Conservation (phyloP, 805 yeast species). For the Candida sanyiensis region DNA sequence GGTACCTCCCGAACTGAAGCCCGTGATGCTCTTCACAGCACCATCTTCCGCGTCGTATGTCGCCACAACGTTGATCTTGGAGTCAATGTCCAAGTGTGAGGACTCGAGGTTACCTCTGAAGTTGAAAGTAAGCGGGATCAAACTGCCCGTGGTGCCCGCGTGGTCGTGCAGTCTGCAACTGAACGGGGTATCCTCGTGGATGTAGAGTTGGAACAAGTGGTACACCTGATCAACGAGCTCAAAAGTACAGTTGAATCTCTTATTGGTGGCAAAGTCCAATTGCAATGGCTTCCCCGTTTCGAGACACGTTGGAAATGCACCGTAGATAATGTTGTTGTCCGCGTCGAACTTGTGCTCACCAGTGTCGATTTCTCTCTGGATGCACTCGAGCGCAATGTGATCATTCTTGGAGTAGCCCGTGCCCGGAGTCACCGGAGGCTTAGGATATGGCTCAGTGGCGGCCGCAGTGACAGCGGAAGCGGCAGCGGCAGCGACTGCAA, state of each 20-base stretch:
- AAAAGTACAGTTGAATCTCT: constrained; percentile 55
- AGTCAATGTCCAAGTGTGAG: constrained; percentile 63
- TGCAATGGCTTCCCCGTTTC: constrained; percentile 58
- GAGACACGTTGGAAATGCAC: constrained; percentile 53
- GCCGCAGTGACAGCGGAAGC: not conserved
- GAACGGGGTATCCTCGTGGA: constrained; percentile 74
- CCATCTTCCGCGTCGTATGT: constrained; percentile 25
- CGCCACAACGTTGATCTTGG: constrained; percentile 46
- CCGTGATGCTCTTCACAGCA: constrained; percentile 36
- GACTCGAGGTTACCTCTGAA: constrained; percentile 63
- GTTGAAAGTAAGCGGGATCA: constrained; percentile 56
- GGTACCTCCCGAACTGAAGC: constrained; percentile 49
- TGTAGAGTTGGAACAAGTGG: constrained; percentile 67
- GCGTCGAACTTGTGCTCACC: constrained; percentile 73
- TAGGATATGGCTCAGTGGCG: constrained; percentile 10
- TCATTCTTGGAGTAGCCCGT: constrained; percentile 35
- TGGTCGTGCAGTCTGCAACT: constrained; percentile 58
- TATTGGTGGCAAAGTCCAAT: constrained; percentile 45
- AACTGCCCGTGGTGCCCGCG: constrained; percentile 24
- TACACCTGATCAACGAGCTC: constrained; percentile 56
- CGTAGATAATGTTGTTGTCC: constrained; percentile 49
- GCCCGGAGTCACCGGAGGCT: constrained; percentile 2
- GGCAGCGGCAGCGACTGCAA: not conserved
- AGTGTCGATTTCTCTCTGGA: constrained; percentile 59
- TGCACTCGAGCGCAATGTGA: constrained; percentile 48